A percentile compares a stretch with the other conserved stretches of the same genome.
Conservation (phyloP, 805 yeast genomes). For the Metschnikowia hibisci region DNA sequence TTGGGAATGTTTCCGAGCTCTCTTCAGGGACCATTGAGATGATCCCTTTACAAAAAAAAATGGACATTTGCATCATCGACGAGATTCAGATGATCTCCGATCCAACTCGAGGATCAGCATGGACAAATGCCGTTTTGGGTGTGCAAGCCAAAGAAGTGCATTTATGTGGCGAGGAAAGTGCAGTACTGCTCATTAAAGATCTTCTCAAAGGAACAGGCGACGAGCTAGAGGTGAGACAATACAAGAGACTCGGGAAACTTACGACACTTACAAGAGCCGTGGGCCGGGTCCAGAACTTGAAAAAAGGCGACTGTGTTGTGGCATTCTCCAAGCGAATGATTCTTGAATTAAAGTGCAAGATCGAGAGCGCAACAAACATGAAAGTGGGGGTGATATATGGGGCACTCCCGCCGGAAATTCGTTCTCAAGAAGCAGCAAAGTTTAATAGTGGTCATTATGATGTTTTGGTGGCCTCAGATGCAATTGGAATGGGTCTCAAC, state of each 20-base stretch:
- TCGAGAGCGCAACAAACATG: slow-evolving; percentile 58
- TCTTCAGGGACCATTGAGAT: slow-evolving; percentile 92
- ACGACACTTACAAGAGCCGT: slow-evolving; percentile 43
- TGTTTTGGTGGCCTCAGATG: slow-evolving; percentile 91
- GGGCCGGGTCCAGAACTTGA: slow-evolving; percentile 36
- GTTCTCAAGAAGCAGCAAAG: slow-evolving; percentile 74
- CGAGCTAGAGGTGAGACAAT: slow-evolving; percentile 61
- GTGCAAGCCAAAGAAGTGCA: slow-evolving; percentile 83
- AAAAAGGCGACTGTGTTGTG: slow-evolving; percentile 84
- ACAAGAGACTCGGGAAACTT: slow-evolving; percentile 72
- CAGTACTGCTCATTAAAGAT: slow-evolving; percentile 61
- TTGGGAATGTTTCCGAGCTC: slow-evolving; percentile 69
- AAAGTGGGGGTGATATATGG: slow-evolving; percentile 92
- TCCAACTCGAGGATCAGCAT: slow-evolving; percentile 77
- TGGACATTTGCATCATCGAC: slow-evolving; percentile 89
- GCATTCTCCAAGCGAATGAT: slow-evolving; percentile 78
- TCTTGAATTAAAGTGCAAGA: slow-evolving; percentile 59
- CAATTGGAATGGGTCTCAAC: slow-evolving; percentile 96
- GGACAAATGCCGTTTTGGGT: slow-evolving; percentile 90
- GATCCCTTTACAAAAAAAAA: slow-evolving; percentile 63
- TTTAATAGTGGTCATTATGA: slow-evolving; percentile 81
- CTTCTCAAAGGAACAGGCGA: slow-evolving; percentile 75
- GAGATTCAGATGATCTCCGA: slow-evolving; percentile 96
- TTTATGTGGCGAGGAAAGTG: slow-evolving; percentile 88
- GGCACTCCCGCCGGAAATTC: slow-evolving; percentile 90